Evolutionary conservation across 2,329 filamentous ascomycete species (phyloP).

Genomic region (Fusarium cicatricum): DNA sequence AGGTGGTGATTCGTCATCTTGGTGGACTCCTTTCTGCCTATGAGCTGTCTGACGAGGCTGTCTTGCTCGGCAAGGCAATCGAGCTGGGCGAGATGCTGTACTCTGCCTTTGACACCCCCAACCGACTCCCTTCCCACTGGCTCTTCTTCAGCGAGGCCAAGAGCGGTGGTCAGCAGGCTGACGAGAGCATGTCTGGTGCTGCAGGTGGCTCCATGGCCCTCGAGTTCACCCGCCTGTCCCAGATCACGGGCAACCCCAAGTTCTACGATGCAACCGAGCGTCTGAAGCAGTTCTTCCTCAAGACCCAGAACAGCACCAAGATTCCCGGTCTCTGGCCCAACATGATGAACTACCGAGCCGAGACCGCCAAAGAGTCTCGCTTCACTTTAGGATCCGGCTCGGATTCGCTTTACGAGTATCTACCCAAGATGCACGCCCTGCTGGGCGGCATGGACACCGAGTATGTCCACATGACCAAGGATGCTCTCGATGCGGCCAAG

Average conservation of each 20-base stretch:
- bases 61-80: conserved; percentile 59
- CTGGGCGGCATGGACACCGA: conserved; percentile 70
- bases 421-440: conserved; percentile 66
- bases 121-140: conserved; percentile 58
- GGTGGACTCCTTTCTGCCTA: conserved; percentile 62
- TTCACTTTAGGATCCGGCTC: conserved; percentile 57
- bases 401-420: conserved; percentile 66
- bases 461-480: conserved; percentile 72
- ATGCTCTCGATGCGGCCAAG: conserved; percentile 67
- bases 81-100: conserved; percentile 64
- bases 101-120: conserved; percentile 62
- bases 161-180: conserved; percentile 48
- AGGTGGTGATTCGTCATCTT: conserved; percentile 66
- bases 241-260: conserved; percentile 75
- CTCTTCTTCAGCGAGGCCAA: conserved; percentile 55
- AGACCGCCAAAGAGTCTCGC: conserved; percentile 49
- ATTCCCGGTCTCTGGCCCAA: conserved; percentile 79
- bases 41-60: conserved; percentile 57
- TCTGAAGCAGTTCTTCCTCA: conserved; percentile 73
- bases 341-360: conserved; percentile 67
- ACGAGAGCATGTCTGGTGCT: conserved; percentile 52
- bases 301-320: conserved; percentile 70
- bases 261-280: conserved; percentile 80
- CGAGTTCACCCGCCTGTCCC: conserved; percentile 78
- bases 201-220: conserved; percentile 72